Percentiles rank a stretch among this genome's conserved stretches.
phyloP scores from a whole-genome alignment of 495 filamentous ascomycete genomes.

The Haplographium delicatum region DNA sequence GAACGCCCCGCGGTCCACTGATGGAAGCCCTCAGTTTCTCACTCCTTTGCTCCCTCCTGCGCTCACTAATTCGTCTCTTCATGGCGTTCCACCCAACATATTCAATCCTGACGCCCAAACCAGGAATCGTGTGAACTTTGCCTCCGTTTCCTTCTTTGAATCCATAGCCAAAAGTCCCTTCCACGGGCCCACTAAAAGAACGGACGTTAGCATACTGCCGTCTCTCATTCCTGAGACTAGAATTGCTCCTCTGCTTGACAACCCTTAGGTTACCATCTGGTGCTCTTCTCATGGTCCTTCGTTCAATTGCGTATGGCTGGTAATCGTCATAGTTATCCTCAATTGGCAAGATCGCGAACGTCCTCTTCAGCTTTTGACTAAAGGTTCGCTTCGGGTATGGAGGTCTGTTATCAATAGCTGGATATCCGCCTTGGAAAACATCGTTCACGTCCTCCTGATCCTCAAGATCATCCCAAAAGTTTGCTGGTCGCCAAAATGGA shows the following conservation, averaged over 20 bases:
- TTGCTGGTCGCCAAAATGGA: conserved; percentile 73
- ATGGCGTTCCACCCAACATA: conserved; percentile 42
- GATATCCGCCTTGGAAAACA: conserved; percentile 25
- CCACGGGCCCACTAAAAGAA: conserved; percentile 12
- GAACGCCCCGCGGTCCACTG: conserved; percentile 41
- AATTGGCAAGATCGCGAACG: conserved; percentile 47
- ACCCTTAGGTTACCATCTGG: conserved; percentile 44
- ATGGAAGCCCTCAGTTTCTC: conserved; percentile 71
- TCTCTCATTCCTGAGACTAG: conserved; percentile 10
- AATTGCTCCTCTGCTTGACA: conserved; percentile 35
- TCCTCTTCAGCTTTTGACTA: conserved; percentile 35
- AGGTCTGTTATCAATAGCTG: conserved; percentile 35
- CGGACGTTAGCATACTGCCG: conserved; percentile 5
- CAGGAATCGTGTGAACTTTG: conserved; percentile 36
- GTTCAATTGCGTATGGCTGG: conserved; percentile 37
- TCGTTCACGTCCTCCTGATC: conserved; percentile 40
- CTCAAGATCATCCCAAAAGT: conserved; percentile 63
- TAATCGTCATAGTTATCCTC: conserved; percentile 34
- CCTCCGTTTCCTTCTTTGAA: conserved; percentile 31
- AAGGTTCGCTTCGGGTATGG: conserved; percentile 43
- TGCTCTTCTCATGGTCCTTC: conserved; percentile 43
- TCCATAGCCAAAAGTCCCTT: conserved; percentile 16
- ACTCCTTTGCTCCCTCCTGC: conserved; percentile 58
- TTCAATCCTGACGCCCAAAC: conserved; percentile 44
- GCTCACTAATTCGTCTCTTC: conserved; percentile 47